Evolutionary conservation across 352 stramenopile genomes (phyloP), one percentile per base, ranked within the genome.

Genomic region (Pythium aristosporum): DNA sequence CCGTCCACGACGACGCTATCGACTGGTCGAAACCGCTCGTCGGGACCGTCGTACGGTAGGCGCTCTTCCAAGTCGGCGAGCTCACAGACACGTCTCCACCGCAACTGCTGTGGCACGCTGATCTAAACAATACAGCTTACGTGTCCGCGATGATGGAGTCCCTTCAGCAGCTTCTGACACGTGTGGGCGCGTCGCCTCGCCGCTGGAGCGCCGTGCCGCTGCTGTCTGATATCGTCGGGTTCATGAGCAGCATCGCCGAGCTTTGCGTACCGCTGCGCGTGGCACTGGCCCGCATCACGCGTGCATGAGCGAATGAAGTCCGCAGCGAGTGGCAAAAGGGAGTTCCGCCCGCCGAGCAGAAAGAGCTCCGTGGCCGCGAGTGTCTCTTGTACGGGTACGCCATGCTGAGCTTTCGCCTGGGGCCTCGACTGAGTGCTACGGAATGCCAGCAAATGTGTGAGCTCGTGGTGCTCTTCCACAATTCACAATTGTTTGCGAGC

Each of bases 191-290:
- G 7, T 67, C 60, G 16, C 60, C 71, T 9, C 67, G 72, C 3
- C 56, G 51, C 2, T 62, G 56, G 47, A 56, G 42, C 23, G 44
- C 12, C 3, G 41, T 66, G 23, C 51, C 52, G 13, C 43, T 71
- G 13, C 43, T 71, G 30, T 57, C 37, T 3, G 59, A 71, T n/a
- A 43, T 71, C 13, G 56, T 44, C n/a, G 56, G 49, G 0, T 62
- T 64, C 32, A 16, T 71, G 16, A n/a, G 21, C 2, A 46, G 52
- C 15, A 49, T 60, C 13, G 5, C 32, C 9, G 32, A 36, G 5
- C 9, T 36, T 36, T 36, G 32, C 9, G 32, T 36, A 9, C 32
- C 32, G 5, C 32, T 36, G 5, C 32, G 32, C 32, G 32, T 36
- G 5, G 32, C 5, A 15, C 10, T 18, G 1, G 39, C 20, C 6